phyloP scores from a whole-genome alignment of 768 basidiomycete species.

The Auricularia auricula-judae region DNA sequence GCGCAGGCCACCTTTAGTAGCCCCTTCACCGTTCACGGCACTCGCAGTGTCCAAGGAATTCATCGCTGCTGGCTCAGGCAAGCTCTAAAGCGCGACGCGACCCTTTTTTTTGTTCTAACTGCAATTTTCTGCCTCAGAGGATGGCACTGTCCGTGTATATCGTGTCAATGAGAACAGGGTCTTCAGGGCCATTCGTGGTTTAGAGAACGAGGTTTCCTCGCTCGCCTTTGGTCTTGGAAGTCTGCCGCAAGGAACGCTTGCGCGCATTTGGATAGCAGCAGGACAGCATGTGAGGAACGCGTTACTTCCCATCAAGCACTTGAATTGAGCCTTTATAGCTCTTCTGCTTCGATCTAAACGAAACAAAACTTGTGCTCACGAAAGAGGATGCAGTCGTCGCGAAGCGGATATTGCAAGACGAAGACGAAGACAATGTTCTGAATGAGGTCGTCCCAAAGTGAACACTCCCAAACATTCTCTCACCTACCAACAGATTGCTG shows the following conservation, averaged over 20 bases:
- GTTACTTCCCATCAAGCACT: too few relatives aligned
- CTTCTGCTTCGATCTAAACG: constrained; percentile 34
- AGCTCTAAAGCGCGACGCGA: background rate
- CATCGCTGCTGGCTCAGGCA: background rate
- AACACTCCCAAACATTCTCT: constrained; percentile 22
- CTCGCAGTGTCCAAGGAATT: background rate
- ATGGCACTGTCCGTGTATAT: constrained; percentile 62
- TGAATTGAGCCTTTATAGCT: constrained; percentile 12
- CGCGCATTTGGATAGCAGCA: constrained; percentile 50
- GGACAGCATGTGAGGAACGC: constrained; percentile 38
- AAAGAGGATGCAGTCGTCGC: constrained; percentile 34
- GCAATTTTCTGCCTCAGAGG: constrained; percentile 29
- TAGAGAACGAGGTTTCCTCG: constrained; percentile 52
- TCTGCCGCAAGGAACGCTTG: constrained; percentile 26
- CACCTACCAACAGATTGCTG: constrained; percentile 38
- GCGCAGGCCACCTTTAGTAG: background rate
- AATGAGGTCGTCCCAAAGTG: constrained; percentile 44
- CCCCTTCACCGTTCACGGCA: background rate
- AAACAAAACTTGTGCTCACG: constrained; percentile 41
- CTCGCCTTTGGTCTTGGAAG: constrained; percentile 35
- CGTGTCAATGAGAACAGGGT: constrained; percentile 48
- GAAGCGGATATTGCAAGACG: constrained; percentile 31
- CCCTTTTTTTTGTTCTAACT: background rate
- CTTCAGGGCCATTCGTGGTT: constrained; percentile 47
- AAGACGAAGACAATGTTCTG: constrained; percentile 43